Evolutionary conservation across 805 yeast species (phyloP).

Genomic region (Limtongozyma cylindracea): DNA sequence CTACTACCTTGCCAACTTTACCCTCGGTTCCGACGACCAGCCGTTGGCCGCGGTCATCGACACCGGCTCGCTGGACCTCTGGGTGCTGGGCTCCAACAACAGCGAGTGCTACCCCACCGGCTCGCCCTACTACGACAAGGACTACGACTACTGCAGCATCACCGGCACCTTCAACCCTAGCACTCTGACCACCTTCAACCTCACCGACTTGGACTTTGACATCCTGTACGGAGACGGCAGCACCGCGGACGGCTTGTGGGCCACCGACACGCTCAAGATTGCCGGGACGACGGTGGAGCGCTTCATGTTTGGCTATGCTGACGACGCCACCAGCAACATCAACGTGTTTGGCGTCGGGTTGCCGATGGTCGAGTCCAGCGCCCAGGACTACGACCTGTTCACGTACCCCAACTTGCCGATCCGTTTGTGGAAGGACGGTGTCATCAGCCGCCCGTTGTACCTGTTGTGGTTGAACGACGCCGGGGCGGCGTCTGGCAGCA

Average conservation of each 20-base stretch:
- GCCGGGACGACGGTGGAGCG: background rate
- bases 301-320: conserved; percentile 1
- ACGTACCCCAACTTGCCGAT: conserved; percentile 3
- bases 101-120: too few species aligned
- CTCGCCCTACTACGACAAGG: too few species aligned
- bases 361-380: conserved; percentile 1
- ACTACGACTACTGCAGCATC: too few species aligned
- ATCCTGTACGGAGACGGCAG: conserved; percentile 24
- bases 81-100: background rate
- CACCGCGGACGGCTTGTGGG: conserved; percentile 27
- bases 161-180: conserved; percentile 12
- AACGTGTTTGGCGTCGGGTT: conserved; percentile 1
- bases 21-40: conserved; percentile 7
- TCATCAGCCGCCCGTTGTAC: background rate
- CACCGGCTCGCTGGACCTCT: conserved; percentile 1
- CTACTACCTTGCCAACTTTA: conserved; percentile 1
- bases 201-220: conserved; percentile 12
- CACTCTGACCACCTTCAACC: conserved; percentile 11
- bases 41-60: conserved; percentile 9
- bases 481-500: conserved; percentile 1
- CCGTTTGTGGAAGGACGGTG: conserved; percentile 1
- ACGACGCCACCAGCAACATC: background rate
- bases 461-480: background rate
- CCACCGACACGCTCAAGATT: conserved; percentile 4
- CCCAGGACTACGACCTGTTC: conserved; percentile 3